A percentile compares a stretch with the other conserved stretches of the same genome.
Evolutionary conservation across 345 rosid genomes (phyloP).

Genomic region (Eucalyptus microcorys): DNA sequence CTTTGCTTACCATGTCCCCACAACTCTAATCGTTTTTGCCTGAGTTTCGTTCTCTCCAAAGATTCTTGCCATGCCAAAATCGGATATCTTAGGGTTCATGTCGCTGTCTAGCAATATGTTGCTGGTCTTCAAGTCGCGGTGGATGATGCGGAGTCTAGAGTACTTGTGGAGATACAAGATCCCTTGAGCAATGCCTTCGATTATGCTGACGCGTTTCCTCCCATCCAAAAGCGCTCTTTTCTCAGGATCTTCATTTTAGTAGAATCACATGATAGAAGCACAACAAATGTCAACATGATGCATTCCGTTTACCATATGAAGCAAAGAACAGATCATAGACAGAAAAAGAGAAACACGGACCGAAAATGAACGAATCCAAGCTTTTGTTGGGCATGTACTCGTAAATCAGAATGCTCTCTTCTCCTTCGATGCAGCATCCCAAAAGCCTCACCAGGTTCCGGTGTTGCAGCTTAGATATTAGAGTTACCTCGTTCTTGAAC

Average conservation of each 20-base stretch:
- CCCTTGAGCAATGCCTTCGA: not conserved
- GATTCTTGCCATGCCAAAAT: constrained; percentile 1
- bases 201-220: not conserved
- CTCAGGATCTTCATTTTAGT: not conserved
- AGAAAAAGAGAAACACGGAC: not conserved
- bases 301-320: not conserved
- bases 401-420: not conserved
- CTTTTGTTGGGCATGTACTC: not conserved
- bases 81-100: constrained; percentile 1
- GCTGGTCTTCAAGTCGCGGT: not conserved
- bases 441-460: not conserved
- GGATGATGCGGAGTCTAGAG: not conserved
- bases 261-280: not conserved
- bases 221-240: not conserved
- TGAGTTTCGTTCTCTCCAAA: not conserved
- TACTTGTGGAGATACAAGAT: not conserved
- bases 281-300: not conserved
- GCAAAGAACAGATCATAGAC: not conserved
- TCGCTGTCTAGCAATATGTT: not conserved
- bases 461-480: constrained; percentile 7
- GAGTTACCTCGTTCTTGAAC: constrained; percentile 6
- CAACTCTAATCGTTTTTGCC: not conserved
- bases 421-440: not conserved
- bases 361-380: constrained; percentile 6
- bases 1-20: not conserved